Conservation (phyloP, 73 alveolate genomes). For the Paraurostyla sp. region DNA sequence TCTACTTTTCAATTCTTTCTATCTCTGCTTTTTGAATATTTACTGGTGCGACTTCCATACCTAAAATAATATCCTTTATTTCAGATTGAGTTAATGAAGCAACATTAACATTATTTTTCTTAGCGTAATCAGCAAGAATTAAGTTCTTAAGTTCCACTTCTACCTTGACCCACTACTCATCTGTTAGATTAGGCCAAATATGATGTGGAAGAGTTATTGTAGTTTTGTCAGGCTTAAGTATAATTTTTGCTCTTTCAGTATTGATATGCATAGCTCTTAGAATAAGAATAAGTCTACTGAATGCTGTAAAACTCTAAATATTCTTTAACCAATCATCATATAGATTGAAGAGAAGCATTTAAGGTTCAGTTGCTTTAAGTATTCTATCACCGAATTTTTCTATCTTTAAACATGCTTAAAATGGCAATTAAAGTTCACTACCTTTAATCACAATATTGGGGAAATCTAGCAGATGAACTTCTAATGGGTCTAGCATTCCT, state of each 20-base stretch:
- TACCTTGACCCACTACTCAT: slow-evolving; percentile 99
- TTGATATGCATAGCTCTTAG: slow-evolving; percentile 99
- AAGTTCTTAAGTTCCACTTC: slow-evolving; percentile 99
- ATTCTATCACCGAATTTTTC: slow-evolving; percentile 98
- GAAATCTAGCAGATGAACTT: slow-evolving; percentile 99
- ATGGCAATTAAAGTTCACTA: slow-evolving; percentile 98
- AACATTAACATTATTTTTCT: slow-evolving; percentile 99
- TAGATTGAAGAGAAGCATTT: slow-evolving; percentile 98
- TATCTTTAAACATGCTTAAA: slow-evolving; percentile 96
- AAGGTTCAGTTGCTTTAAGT: slow-evolving; percentile 99
- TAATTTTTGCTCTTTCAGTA: slow-evolving; percentile 98
- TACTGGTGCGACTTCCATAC: slow-evolving; percentile 99
- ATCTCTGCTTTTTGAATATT: slow-evolving; percentile 87
- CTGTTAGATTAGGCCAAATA: slow-evolving; percentile 99
- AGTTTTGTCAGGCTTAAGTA: slow-evolving; percentile 98
- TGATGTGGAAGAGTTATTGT: slow-evolving; percentile 98
- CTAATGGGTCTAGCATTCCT: slow-evolving; percentile 99
- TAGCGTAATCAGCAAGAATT: slow-evolving; percentile 99
- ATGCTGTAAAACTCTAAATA: slow-evolving; percentile 94
- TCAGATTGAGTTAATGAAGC: slow-evolving; percentile 99
- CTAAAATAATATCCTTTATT: slow-evolving; percentile 99
- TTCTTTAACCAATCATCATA: slow-evolving; percentile 99
- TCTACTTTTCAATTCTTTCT: slow-evolving; percentile 94
- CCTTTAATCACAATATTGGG: slow-evolving; percentile 99
- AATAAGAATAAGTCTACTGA: slow-evolving; percentile 97